Base-by-base conservation (phyloP, 2,329 filamentous ascomycete genomes). In the Pseudogymnoascus sp. region DNA sequence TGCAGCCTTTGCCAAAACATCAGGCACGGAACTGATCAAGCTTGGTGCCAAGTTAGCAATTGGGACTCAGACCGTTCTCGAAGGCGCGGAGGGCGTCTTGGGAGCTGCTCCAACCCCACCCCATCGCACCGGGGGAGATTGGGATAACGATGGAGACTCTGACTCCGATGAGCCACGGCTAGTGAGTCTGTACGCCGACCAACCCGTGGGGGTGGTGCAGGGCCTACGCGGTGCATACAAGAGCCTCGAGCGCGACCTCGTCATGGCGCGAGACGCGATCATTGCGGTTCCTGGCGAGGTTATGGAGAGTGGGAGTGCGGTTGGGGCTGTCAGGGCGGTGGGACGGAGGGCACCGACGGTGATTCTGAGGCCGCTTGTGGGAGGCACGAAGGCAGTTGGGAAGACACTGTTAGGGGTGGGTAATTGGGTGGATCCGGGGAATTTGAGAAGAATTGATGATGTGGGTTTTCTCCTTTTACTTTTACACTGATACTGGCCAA, bases 221-320 rank as follows among this genome's bases (percentile, higher is more conserved):
- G 95, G 95, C 3, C 79, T 99, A 15, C 83, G 89, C 2, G 90
- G 90, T 11, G 95, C 92, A 3, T 93, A 93, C 70, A 80, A 87
- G 28, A 90, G 92, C 62, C 81, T 99, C 28, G 87, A 93, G 65
- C 85, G 92, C 35, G 96, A 99, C 74, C 80, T 99, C n/a, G 82
- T 93, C 40, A 80, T 93, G 50, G 91, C 95, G 0, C 82, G 88
- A 64, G 92, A 99, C 76, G 95, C 93, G 9, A 91, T 99, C 64
- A 93, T 99, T 70, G 95, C 93, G 1, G 91, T 99, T 26, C 93
- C 95, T 0, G 90, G 89, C 0, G 93, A 97, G 73, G 85, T 96
- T 0, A 88, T 96, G 80, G 92, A 97, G 71, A 92, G 89, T 70
- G 84, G 86, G 21, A 92, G 86, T 65, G 93, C 93, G 0, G 85